A percentile compares a stretch with the other conserved stretches of the same genome.
Conservation (phyloP, 2,329 filamentous ascomycete genomes). For the Fusarium illudens region DNA sequence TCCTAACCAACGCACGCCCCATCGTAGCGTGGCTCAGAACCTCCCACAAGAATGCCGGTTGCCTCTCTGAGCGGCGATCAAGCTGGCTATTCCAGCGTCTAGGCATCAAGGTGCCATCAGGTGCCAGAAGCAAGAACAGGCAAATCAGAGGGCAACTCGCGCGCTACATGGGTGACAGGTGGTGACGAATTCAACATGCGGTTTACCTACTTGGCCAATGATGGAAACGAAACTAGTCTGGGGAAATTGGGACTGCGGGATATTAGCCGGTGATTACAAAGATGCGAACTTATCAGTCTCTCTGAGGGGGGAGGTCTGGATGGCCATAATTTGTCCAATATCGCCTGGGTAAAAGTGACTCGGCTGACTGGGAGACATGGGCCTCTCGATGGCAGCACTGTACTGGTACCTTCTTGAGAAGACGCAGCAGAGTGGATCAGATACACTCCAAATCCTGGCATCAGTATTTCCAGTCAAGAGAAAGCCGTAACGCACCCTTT, state of each 20-base stretch:
- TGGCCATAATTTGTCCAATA: not conserved
- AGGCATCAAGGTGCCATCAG: not conserved
- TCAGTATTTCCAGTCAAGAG: not conserved
- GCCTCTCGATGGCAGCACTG: slow-evolving; percentile 12
- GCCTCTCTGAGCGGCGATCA: not conserved
- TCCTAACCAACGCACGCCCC: not conserved
- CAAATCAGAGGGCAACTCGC: not conserved
- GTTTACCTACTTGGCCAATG: slow-evolving; percentile 12
- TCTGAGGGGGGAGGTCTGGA: not conserved
- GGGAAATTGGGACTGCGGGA: slow-evolving; percentile 13
- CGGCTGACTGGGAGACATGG: slow-evolving; percentile 6
- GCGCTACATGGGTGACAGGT: slow-evolving; percentile 2
- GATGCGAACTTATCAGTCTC: not conserved
- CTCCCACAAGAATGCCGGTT: not conserved
- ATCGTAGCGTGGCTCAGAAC: not conserved
- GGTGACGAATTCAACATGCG: slow-evolving; percentile 28
- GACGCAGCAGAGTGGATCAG: not conserved
- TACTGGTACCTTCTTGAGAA: not conserved
- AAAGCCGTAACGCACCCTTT: not conserved
- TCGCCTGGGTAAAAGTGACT: slow-evolving; percentile 15
- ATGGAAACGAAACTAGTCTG: not conserved
- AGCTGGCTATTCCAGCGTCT: not conserved
- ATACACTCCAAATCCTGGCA: not conserved
- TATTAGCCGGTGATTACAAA: slow-evolving; percentile 27
- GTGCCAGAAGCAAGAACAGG: not conserved